phyloP scores from a whole-genome alignment of 176 grass and related monocot genomes.

The Triticum turgidum region DNA sequence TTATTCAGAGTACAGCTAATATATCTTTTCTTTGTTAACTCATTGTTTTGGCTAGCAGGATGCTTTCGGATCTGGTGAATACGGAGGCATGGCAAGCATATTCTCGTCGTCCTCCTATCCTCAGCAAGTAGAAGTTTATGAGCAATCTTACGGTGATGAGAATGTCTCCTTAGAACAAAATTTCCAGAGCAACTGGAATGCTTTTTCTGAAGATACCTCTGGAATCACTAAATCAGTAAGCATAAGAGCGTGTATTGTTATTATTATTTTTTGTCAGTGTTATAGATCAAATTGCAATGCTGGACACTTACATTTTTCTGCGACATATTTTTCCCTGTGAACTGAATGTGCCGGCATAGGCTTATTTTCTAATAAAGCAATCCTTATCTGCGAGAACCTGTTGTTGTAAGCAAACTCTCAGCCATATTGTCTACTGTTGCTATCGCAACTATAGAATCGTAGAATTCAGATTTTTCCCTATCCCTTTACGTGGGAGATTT shows the following conservation, averaged over 20 bases:
- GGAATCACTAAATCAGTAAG: conserved; percentile 24
- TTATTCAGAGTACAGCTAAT: neutral
- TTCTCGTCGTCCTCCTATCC: conserved; percentile 43
- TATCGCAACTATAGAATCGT: neutral
- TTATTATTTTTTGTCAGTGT: neutral
- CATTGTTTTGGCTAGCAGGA: conserved; percentile 33
- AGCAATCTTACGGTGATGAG: conserved; percentile 36
- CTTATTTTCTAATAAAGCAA: neutral
- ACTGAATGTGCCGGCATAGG: neutral
- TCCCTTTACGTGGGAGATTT: neutral
- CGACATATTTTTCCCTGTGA: neutral
- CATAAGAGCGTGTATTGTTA: neutral
- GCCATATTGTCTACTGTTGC: neutral
- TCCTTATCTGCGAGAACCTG: neutral
- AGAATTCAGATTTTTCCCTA: conserved; percentile 13
- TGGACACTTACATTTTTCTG: neutral
- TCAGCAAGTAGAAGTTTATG: conserved; percentile 34
- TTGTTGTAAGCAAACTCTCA: neutral
- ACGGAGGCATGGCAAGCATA: conserved; percentile 35
- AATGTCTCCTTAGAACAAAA: conserved; percentile 33
- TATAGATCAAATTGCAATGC: conserved; percentile 6
- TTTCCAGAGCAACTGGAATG: conserved; percentile 38
- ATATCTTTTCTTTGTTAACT: neutral
- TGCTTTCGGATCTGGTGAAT: conserved; percentile 37
- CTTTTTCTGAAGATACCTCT: conserved; percentile 13